Conservation (phyloP, 495 filamentous ascomycete genomes). For the Evernia prunastri region DNA sequence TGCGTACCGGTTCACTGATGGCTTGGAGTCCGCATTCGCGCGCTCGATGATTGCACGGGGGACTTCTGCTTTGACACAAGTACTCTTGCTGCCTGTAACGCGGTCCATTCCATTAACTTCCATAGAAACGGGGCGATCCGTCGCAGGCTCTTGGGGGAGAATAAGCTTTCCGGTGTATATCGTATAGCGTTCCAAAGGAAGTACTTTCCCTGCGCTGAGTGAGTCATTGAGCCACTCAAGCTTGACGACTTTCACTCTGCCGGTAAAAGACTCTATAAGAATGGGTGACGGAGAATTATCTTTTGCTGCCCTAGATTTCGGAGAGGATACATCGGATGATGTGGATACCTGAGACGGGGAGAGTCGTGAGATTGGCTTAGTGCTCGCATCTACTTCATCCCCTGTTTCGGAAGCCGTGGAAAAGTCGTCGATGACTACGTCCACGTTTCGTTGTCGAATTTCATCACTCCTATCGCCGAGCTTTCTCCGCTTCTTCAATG, state of each 20-base stretch:
- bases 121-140: neutral
- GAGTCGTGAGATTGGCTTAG: constrained; percentile 19
- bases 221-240: constrained; percentile 69
- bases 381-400: constrained; percentile 6
- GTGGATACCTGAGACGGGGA: constrained; percentile 13
- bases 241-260: constrained; percentile 60
- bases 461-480: constrained; percentile 7
- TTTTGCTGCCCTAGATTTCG: neutral
- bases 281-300: neutral
- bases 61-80: constrained; percentile 2
- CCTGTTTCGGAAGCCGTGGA: constrained; percentile 14
- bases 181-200: constrained; percentile 56
- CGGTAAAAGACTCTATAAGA: constrained; percentile 12
- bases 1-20: constrained; percentile 16
- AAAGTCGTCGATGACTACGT: constrained; percentile 6
- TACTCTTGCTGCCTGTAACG: constrained; percentile 4
- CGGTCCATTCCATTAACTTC: constrained; percentile 5
- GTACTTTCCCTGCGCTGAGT: constrained; percentile 41
- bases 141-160: constrained; percentile 24
- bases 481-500: constrained; percentile 35
- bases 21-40: constrained; percentile 44
- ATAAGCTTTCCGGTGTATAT: constrained; percentile 54
- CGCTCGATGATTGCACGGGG: constrained; percentile 43
- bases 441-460: neutral
- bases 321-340: neutral